A percentile compares a stretch with the other conserved stretches of the same genome.
Evolutionary conservation across 2,329 filamentous ascomycete species (phyloP).

Genomic region (Sphaerulina populicola): DNA sequence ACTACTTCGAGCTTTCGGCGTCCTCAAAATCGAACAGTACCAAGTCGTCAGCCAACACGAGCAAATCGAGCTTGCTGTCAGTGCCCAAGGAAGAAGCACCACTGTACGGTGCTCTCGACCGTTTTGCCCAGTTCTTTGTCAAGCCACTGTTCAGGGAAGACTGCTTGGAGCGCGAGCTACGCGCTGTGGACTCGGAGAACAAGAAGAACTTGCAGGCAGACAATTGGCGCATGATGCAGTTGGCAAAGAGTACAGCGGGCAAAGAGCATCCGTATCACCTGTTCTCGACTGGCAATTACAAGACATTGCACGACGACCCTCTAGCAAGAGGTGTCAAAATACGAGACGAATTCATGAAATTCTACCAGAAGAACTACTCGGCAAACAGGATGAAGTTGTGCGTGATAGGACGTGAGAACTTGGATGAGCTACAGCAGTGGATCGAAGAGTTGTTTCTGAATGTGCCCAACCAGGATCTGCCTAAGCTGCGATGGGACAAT

Average conservation of each 20-base stretch:
- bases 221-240: constrained; percentile 75
- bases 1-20: constrained; percentile 90
- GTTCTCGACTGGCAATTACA: constrained; percentile 82
- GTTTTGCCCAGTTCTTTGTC: constrained; percentile 91
- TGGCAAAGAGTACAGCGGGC: constrained; percentile 82
- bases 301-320: constrained; percentile 75
- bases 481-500: constrained; percentile 58
- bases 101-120: constrained; percentile 73
- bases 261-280: constrained; percentile 80
- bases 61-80: constrained; percentile 33
- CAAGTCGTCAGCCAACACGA: constrained; percentile 32
- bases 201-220: constrained; percentile 96
- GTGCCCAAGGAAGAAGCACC: constrained; percentile 44
- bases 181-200: constrained; percentile 88
- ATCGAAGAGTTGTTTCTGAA: constrained; percentile 72
- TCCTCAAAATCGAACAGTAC: constrained; percentile 54
- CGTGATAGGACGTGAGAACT: constrained; percentile 68
- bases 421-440: constrained; percentile 79
- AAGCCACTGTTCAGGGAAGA: constrained; percentile 76
- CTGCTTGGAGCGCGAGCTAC: constrained; percentile 77
- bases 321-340: constrained; percentile 74
- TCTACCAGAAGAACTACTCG: constrained; percentile 82
- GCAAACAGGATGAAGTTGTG: constrained; percentile 91
- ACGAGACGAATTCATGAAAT: constrained; percentile 83
- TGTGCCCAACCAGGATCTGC: constrained; percentile 72